phyloP scores from a whole-genome alignment of 2,329 filamentous ascomycete species.

The Graphium sp. region DNA sequence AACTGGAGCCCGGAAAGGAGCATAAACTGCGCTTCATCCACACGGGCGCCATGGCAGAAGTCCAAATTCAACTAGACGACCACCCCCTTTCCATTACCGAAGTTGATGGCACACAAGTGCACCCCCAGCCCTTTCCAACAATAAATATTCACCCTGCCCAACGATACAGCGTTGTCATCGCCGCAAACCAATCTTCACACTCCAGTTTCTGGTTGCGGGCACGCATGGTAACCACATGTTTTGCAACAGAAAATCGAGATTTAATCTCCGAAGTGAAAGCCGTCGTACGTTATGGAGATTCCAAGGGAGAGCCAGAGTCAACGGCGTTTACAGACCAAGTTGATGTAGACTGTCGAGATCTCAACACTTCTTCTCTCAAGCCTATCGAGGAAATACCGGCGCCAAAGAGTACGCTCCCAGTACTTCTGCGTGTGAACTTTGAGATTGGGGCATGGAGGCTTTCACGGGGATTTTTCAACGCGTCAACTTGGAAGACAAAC shows the following conservation, averaged over 20 bases:
- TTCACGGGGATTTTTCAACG: conserved; percentile 36
- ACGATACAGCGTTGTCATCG: conserved; percentile 50
- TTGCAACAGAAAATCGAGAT: conserved; percentile 13
- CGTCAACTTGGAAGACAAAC: conserved; percentile 26
- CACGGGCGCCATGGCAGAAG: conserved; percentile 53
- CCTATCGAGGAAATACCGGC: conserved; percentile 17
- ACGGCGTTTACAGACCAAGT: too few relatives aligned
- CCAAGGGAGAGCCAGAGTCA: background rate
- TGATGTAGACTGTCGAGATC: conserved; percentile 30
- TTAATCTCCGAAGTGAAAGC: conserved; percentile 14
- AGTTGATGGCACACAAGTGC: conserved; percentile 51
- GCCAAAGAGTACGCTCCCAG: conserved; percentile 19
- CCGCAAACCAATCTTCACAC: conserved; percentile 34
- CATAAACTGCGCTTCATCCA: conserved; percentile 56
- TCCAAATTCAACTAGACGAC: conserved; percentile 54
- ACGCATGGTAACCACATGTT: conserved; percentile 22
- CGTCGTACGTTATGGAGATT: conserved; percentile 14
- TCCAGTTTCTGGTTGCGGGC: conserved; percentile 49
- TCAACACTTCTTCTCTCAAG: conserved; percentile 29
- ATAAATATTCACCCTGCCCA: conserved; percentile 55
- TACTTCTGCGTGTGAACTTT: conserved; percentile 33
- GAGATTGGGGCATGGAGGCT: conserved; percentile 36
- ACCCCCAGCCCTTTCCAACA: conserved; percentile 38
- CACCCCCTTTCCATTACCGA: conserved; percentile 50
- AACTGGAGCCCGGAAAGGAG: conserved; percentile 32